Base-by-base conservation (phyloP, 208 protist species). In the Porcisia deanei region DNA sequence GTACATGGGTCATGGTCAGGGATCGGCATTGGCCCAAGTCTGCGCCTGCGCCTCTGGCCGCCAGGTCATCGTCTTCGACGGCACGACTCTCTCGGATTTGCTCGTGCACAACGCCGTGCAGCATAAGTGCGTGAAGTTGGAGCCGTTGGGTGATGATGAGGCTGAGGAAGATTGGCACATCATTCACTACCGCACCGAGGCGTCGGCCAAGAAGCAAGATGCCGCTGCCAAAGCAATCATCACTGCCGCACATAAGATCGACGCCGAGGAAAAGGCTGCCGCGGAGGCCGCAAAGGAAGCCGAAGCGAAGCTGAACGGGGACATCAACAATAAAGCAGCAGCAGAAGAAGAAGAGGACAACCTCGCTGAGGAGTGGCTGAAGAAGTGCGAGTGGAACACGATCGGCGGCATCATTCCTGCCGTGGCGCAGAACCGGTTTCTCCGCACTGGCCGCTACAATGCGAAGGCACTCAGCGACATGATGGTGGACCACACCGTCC, bases 1-100 rank as follows among this genome's bases (percentile, higher is more conserved):
- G 14, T 90, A 85, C 85, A 61, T 87, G 16, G 85, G 85, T 61
- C 85, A 90, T 80, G 82, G 75, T 70, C 77, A 82, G 61, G 85
- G 85, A 25, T 71, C 82, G 55, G 81, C 78, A 5, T 79, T 87
- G 79, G 85, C 85, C n/a, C 53, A 83, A 64, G 12, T 90, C 30
- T 85, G 80, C 75, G 85, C 61, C 57, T 80, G 66, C 73, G 74
- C 83, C 10, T 41, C 47, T n/a, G 83, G 83, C 34, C 54, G 68
- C 54, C 79, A 83, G 74, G 69, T 73, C 47, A 76, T 90, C 52
- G 25, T 85, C 69, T 90, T 90, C 37, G 85, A 90, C 80, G 75
- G 53, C 77, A 85, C 66, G 52, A 54, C 84, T 39, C 76, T 87
- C 20, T 84, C 78, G 30, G 81, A 82, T 57, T 53, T 84, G 53